These are phyloP conservation scores for Arthrobotrys megalospora DNA, from an alignment of 2,329 filamentous ascomycete genomes.

Conservation along the genomic window DNA sequence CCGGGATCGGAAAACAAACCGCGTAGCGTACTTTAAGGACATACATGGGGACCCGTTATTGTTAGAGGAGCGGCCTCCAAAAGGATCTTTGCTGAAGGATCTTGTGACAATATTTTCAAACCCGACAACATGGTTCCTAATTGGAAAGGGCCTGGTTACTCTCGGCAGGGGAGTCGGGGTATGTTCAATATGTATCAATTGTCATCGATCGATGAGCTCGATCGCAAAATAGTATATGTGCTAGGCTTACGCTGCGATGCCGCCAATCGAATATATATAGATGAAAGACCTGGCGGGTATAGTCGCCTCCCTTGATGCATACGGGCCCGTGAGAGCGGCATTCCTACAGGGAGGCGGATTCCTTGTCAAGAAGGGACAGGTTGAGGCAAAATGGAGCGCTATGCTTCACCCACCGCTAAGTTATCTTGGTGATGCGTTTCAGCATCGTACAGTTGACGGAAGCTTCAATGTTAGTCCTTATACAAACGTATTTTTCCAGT, in stretches of 20 bases:
- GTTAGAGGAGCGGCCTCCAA: constrained; percentile 43
- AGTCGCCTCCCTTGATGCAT: constrained; percentile 48
- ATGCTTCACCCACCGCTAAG: constrained; percentile 59
- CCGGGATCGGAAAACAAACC: constrained; percentile 19
- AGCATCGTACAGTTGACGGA: constrained; percentile 51
- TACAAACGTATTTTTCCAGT: background rate
- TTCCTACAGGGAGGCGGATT: constrained; percentile 48
- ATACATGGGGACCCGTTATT: constrained; percentile 56
- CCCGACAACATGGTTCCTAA: constrained; percentile 34
- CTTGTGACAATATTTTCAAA: constrained; percentile 35
- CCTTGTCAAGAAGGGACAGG: constrained; percentile 39
- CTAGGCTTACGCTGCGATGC: background rate
- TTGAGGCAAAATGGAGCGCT: constrained; percentile 52
- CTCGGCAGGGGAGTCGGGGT: constrained; percentile 33
- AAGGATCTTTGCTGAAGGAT: constrained; percentile 35
- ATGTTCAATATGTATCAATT: constrained; percentile 9
- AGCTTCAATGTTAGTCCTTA: constrained; percentile 49
- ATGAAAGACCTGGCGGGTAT: constrained; percentile 28
- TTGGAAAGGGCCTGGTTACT: constrained; percentile 42
- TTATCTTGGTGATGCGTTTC: constrained; percentile 54
- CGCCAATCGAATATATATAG: constrained; percentile 3
- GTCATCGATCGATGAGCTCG: background rate
- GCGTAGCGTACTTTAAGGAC: constrained; percentile 45
- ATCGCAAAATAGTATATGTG: background rate
- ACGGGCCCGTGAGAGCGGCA: constrained; percentile 45